Conservation (phyloP, 768 basidiomycete genomes). For the Rhizopogon sp. region DNA sequence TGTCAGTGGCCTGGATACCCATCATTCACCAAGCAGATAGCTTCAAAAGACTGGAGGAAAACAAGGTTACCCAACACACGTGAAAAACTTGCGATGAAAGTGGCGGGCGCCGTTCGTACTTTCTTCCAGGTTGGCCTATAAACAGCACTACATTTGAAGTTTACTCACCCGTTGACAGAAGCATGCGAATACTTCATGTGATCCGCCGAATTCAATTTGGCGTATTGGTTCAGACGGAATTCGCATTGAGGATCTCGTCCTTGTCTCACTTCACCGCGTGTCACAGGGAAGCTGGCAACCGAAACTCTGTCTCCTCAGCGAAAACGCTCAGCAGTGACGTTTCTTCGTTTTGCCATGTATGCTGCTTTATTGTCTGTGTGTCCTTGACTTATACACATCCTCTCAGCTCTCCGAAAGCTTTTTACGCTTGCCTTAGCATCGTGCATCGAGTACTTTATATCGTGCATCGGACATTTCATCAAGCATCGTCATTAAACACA, state of each 20-base stretch:
- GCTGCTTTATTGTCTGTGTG: background rate
- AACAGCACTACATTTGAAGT: background rate
- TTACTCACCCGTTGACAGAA: slow-evolving; percentile 13
- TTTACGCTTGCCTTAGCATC: background rate
- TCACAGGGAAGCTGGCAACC: slow-evolving; percentile 81
- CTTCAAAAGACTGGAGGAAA: slow-evolving; percentile 71
- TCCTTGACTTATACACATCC: background rate
- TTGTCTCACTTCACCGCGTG: slow-evolving; percentile 74
- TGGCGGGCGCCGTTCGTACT: slow-evolving; percentile 64
- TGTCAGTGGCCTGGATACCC: slow-evolving; percentile 75
- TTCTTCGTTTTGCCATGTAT: background rate
- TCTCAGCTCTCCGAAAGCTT: background rate
- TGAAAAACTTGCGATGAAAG: slow-evolving; percentile 67
- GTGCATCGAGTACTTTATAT: background rate
- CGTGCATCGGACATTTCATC: background rate
- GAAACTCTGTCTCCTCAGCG: slow-evolving; percentile 44
- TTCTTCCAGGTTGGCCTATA: slow-evolving; percentile 48
- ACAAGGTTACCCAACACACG: slow-evolving; percentile 70
- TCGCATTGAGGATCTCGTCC: slow-evolving; percentile 30
- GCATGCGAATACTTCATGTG: slow-evolving; percentile 6
- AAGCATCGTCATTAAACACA: background rate
- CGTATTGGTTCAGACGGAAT: slow-evolving; percentile 20
- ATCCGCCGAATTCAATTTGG: slow-evolving; percentile 13
- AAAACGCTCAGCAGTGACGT: background rate
- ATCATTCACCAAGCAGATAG: slow-evolving; percentile 71